Percentiles rank a stretch among this genome's conserved stretches.
Conservation (phyloP, 371 early-diverging fungal species). For the Lichtheimia hyalospora region DNA sequence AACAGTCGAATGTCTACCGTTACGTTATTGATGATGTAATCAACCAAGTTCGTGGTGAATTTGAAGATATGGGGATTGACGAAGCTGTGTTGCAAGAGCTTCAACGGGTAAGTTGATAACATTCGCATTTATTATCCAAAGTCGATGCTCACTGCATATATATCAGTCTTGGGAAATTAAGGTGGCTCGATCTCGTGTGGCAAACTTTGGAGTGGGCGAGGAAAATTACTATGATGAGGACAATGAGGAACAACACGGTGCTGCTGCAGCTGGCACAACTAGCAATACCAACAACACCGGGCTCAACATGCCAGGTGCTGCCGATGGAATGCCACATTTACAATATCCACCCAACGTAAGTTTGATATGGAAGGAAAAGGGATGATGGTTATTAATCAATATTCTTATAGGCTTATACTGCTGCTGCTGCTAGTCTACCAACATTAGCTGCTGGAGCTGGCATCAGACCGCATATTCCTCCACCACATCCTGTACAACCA, state of each 20-base stretch:
- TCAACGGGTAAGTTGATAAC: constrained; percentile 64
- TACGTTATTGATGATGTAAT: constrained; percentile 95
- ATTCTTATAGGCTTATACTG: not conserved
- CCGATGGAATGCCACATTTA: constrained; percentile 1
- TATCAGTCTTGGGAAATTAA: constrained; percentile 84
- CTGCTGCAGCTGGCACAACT: constrained; percentile 4
- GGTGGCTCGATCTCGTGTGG: constrained; percentile 74
- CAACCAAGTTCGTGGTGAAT: constrained; percentile 83
- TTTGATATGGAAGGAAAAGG: not conserved
- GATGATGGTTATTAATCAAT: not conserved
- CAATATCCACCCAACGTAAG: constrained; percentile 31
- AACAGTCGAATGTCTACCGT: constrained; percentile 76
- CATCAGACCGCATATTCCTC: constrained; percentile 15
- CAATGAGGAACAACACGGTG: constrained; percentile 5
- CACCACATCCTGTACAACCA: constrained; percentile 31
- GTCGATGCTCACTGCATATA: constrained; percentile 2
- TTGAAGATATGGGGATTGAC: constrained; percentile 90
- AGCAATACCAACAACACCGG: constrained; percentile 5
- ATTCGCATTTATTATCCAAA: not conserved
- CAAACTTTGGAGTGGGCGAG: constrained; percentile 48
- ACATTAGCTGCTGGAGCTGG: constrained; percentile 34
- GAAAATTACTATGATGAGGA: constrained; percentile 18
- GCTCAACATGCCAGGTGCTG: too few species aligned
- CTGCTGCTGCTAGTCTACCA: constrained; percentile 49
- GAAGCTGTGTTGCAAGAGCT: constrained; percentile 85